Evolutionary conservation across 768 basidiomycete species (phyloP).

Genomic region (Suillus weaverae): DNA sequence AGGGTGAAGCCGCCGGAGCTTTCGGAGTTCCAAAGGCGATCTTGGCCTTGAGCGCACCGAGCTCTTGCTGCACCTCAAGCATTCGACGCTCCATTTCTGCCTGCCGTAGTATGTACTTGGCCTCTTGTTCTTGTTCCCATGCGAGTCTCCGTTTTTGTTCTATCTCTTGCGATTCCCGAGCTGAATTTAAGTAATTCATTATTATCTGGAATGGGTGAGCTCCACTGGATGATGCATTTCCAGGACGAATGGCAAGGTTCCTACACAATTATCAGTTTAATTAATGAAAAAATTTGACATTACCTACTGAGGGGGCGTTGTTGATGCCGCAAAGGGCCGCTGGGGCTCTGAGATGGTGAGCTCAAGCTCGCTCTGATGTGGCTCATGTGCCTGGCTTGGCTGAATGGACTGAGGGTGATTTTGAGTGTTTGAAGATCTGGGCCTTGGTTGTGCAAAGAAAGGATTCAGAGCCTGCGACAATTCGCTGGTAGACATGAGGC

Average conservation of each 20-base stretch:
- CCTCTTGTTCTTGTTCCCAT: slow-evolving; percentile 76
- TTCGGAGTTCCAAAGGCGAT: slow-evolving; percentile 29
- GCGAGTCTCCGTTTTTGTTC: slow-evolving; percentile 58
- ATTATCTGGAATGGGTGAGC: slow-evolving; percentile 58
- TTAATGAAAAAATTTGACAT: neutral
- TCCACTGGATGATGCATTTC: slow-evolving; percentile 36
- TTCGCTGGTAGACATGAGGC: slow-evolving; percentile 65
- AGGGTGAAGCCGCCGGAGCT: slow-evolving; percentile 14
- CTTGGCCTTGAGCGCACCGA: slow-evolving; percentile 45
- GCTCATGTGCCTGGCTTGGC: slow-evolving; percentile 41
- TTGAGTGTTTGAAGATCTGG: slow-evolving; percentile 26
- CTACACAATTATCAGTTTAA: slow-evolving; percentile 11
- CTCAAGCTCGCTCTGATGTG: slow-evolving; percentile 66
- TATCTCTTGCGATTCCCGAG: slow-evolving; percentile 57
- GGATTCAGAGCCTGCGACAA: slow-evolving; percentile 81
- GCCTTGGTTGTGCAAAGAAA: slow-evolving; percentile 47
- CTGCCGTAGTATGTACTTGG: slow-evolving; percentile 51
- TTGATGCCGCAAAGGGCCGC: slow-evolving; percentile 25
- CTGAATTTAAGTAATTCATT: slow-evolving; percentile 54
- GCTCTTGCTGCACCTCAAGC: slow-evolving; percentile 53
- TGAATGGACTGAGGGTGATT: slow-evolving; percentile 29
- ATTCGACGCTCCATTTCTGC: slow-evolving; percentile 61
- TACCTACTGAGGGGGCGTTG: slow-evolving; percentile 41
- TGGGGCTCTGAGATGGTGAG: slow-evolving; percentile 51
- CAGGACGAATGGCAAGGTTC: slow-evolving; percentile 17